A percentile compares a stretch with the other conserved stretches of the same genome.
phyloP scores from a whole-genome alignment of 1,139 yeast species.

The Zygoascus meyerae region DNA sequence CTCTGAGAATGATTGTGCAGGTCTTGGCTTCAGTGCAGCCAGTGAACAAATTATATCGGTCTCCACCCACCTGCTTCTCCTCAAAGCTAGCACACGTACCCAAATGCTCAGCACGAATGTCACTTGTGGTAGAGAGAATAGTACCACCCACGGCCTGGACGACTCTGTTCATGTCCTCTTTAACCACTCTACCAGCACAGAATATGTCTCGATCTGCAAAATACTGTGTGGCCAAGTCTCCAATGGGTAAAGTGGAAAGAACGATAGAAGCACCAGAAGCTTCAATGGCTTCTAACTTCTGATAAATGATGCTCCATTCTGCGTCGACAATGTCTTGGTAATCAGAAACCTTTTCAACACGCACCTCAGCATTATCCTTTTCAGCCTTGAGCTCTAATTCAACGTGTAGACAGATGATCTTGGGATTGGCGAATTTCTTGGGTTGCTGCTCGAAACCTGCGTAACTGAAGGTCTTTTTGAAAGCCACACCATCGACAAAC shows the following conservation, averaged over 20 bases:
- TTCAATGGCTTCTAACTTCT: slow-evolving; percentile 77
- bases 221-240: slow-evolving; percentile 96
- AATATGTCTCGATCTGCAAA: slow-evolving; percentile 94
- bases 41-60: slow-evolving; percentile 83
- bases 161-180: slow-evolving; percentile 88
- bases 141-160: slow-evolving; percentile 92
- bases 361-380: slow-evolving; percentile 98
- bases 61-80: slow-evolving; percentile 93
- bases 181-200: slow-evolving; percentile 93
- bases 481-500: slow-evolving; percentile 91
- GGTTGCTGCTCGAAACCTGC: slow-evolving; percentile 99
- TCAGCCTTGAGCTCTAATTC: slow-evolving; percentile 97
- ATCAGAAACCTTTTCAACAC: slow-evolving; percentile 88
- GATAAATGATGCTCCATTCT: slow-evolving; percentile 90
- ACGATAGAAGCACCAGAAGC: slow-evolving; percentile 89
- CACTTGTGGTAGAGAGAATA: slow-evolving; percentile 84
- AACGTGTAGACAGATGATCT: slow-evolving; percentile 77
- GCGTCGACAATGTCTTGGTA: slow-evolving; percentile 97
- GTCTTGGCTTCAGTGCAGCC: slow-evolving; percentile 94
- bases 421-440: slow-evolving; percentile 71
- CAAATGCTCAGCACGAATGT: slow-evolving; percentile 60
- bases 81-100: slow-evolving; percentile 86
- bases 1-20: slow-evolving; percentile 87
- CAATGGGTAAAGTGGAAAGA: slow-evolving; percentile 90
- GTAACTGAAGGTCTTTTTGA: slow-evolving; percentile 92